Percentiles rank a stretch among this genome's conserved stretches.
Conservation (phyloP, 1,284 basidiomycete genomes). For the Ceratorhiza oryzae-sativae region DNA sequence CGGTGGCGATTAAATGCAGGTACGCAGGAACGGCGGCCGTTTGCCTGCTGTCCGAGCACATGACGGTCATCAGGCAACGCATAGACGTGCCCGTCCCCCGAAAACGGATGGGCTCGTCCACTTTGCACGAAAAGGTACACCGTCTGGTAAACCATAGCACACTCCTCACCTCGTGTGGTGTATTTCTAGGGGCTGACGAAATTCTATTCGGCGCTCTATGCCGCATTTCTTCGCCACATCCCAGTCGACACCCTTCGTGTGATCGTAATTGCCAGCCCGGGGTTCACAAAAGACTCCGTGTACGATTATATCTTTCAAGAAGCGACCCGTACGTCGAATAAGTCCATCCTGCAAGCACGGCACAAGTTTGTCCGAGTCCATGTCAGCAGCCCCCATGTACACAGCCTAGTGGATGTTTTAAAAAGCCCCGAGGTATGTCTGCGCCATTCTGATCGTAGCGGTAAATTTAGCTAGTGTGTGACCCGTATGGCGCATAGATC, state of each 20-base stretch:
- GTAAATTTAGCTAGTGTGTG: background rate
- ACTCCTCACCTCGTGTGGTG: background rate
- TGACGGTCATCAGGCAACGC: slow-evolving; percentile 93
- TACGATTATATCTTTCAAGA: slow-evolving; percentile 86
- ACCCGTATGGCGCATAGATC: slow-evolving; percentile 56
- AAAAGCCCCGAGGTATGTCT: slow-evolving; percentile 85
- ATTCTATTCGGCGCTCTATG: slow-evolving; percentile 87
- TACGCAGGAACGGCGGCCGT: slow-evolving; percentile 83
- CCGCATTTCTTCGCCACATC: slow-evolving; percentile 88
- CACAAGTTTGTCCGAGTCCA: slow-evolving; percentile 93
- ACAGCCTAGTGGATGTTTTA: slow-evolving; percentile 92
- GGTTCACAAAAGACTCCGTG: slow-evolving; percentile 92
- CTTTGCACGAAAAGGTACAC: slow-evolving; percentile 80
- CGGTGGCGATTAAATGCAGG: background rate
- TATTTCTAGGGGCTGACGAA: slow-evolving; percentile 65
- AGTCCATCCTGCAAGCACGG: slow-evolving; percentile 74
- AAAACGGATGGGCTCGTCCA: slow-evolving; percentile 83
- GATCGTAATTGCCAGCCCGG: slow-evolving; percentile 95
- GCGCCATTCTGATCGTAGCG: slow-evolving; percentile 10
- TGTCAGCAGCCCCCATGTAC: slow-evolving; percentile 92
- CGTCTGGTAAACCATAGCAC: background rate
- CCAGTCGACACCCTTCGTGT: slow-evolving; percentile 84
- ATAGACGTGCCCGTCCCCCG: slow-evolving; percentile 91
- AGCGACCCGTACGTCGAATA: slow-evolving; percentile 84
- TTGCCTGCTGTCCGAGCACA: slow-evolving; percentile 94